phyloP scores from a whole-genome alignment of 2,329 filamentous ascomycete genomes.

The Ceratocystis papillata region DNA sequence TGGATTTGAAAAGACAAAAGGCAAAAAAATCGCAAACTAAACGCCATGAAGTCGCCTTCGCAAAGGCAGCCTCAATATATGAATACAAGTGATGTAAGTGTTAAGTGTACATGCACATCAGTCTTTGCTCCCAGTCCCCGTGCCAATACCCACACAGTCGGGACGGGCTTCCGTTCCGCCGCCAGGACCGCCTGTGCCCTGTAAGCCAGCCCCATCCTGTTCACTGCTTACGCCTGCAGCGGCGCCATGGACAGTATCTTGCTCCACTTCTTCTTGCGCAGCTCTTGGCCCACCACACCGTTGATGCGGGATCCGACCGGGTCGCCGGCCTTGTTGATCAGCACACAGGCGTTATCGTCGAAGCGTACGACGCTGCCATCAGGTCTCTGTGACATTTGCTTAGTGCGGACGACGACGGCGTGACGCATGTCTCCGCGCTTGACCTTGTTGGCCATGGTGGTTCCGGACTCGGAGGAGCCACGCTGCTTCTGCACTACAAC shows the following conservation, averaged over 20 bases:
- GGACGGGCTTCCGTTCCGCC: not conserved
- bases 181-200: no score
- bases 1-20: not conserved
- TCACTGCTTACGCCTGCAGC: constrained; percentile 40
- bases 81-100: constrained; percentile 7
- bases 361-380: constrained; percentile 89
- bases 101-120: not conserved
- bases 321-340: constrained; percentile 94
- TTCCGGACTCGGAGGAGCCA: constrained; percentile 58
- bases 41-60: not conserved
- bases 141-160: not conserved
- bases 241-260: constrained; percentile 96
- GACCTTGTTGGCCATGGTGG: constrained; percentile 77
- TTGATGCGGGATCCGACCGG: constrained; percentile 88
- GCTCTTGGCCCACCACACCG: constrained; percentile 79
- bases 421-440: constrained; percentile 93
- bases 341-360: constrained; percentile 94
- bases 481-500: constrained; percentile 91
- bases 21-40: constrained; percentile 5
- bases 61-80: constrained; percentile 4
- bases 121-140: not conserved
- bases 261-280: constrained; percentile 90
- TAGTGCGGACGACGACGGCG: constrained; percentile 85
- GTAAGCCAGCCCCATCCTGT: no score
- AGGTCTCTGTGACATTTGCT: constrained; percentile 71